Conservation (phyloP, 306 rosid species). For the Citrullus mucosospermus region DNA sequence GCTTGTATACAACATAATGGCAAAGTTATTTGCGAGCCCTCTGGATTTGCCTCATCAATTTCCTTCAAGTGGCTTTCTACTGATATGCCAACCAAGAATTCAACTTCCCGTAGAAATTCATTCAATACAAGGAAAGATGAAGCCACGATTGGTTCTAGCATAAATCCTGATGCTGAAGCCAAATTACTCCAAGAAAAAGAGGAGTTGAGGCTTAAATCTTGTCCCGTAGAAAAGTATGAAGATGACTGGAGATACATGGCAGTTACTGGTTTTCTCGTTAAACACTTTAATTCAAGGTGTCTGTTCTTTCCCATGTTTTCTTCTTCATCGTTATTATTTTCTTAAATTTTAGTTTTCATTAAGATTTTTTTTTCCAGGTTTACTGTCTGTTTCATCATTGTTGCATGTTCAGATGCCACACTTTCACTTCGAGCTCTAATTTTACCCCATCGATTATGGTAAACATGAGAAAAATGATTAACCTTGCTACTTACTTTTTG, state of each 20-base stretch:
- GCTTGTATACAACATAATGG: constrained; percentile 20
- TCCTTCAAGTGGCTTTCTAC: constrained; percentile 97
- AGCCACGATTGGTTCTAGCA: constrained; percentile 21
- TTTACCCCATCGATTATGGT: constrained; percentile 87
- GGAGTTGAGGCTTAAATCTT: constrained; percentile 20
- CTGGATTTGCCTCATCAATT: constrained; percentile 39
- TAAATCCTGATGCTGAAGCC: constrained; percentile 19
- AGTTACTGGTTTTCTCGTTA: constrained; percentile 84
- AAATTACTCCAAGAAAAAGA: constrained; percentile 26
- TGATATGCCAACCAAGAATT: constrained; percentile 74
- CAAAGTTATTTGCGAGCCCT: constrained; percentile 19
- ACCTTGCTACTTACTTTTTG: neutral
- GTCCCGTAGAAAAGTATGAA: constrained; percentile 37
- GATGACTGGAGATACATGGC: constrained; percentile 98
- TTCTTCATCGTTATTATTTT: constrained; percentile 8
- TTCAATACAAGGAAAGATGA: constrained; percentile 15
- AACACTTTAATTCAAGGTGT: constrained; percentile 67
- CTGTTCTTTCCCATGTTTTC: constrained; percentile 11
- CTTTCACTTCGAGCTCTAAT: constrained; percentile 62
- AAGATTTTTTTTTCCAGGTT: constrained; percentile 42
- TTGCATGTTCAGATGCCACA: constrained; percentile 92
- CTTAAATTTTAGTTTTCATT: constrained; percentile 3
- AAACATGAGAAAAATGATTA: constrained; percentile 8
- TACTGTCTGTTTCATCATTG: constrained; percentile 73
- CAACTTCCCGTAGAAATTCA: constrained; percentile 24